Evolutionary conservation across 2,329 filamentous ascomycete species (phyloP).

Genomic region (Oidium heveae): DNA sequence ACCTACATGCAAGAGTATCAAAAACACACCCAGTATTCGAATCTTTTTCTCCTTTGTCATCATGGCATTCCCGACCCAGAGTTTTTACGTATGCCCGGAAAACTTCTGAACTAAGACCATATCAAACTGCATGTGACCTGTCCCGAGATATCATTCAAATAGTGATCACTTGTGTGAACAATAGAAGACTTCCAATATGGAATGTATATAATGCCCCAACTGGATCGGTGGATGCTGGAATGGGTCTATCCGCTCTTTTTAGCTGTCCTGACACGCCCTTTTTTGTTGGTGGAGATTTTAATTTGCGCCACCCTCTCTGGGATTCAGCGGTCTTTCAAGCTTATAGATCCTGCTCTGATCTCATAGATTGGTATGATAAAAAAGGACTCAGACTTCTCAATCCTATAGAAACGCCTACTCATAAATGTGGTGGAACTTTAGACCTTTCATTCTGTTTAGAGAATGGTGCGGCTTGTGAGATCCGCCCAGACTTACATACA

Average conservation of each 20-base stretch:
- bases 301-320: too few species aligned
- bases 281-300: too few species aligned
- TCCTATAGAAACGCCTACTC: too few species aligned
- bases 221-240: not conserved
- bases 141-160: not conserved
- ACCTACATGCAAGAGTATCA: not conserved
- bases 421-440: not conserved
- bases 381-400: too few species aligned
- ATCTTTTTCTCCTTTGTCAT: not conserved
- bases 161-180: not conserved
- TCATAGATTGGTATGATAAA: too few species aligned
- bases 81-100: not conserved
- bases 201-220: not conserved
- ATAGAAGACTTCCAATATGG: not conserved
- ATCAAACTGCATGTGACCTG: not conserved
- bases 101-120: not conserved
- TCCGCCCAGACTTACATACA: not conserved
- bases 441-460: not conserved
- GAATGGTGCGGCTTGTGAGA: not conserved
- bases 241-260: not conserved
- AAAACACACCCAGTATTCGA: not conserved
- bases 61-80: not conserved
- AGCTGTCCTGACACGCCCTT: not conserved
- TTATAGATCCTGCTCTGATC: constrained; percentile 17
- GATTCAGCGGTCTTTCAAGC: too few species aligned